Evolutionary conservation across 139 green algal species (phyloP).

Genomic region (Tetratostichococcus sp.): DNA sequence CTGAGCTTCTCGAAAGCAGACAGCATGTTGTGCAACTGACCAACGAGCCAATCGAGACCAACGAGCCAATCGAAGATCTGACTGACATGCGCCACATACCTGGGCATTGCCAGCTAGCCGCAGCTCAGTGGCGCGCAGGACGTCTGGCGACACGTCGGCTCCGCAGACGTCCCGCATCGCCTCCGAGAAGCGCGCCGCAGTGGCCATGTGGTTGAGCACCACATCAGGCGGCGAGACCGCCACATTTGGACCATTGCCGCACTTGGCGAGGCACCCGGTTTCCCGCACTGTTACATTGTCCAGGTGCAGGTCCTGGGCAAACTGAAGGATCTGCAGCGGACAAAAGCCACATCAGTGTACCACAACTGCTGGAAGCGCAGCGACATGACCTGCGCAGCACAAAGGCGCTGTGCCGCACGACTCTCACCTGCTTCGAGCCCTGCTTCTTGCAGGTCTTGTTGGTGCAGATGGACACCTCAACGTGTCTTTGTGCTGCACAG

Average conservation of each 20-base stretch:
- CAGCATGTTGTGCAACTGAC: too few relatives aligned
- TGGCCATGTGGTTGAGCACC: slow-evolving; percentile 45
- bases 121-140: slow-evolving; percentile 38
- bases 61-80: too few relatives aligned
- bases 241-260: slow-evolving; percentile 57
- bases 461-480: slow-evolving; percentile 34
- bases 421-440: slow-evolving; percentile 34
- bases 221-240: slow-evolving; percentile 34
- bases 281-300: slow-evolving; percentile 19
- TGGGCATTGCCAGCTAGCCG: slow-evolving; percentile 51
- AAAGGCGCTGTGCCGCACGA: not conserved
- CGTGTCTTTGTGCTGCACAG: not conserved
- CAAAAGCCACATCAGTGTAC: too few relatives aligned
- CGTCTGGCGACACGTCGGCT: slow-evolving; percentile 19
- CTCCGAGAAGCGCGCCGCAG: slow-evolving; percentile 29
- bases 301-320: slow-evolving; percentile 39
- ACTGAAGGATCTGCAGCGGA: slow-evolving; percentile 28
- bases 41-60: too few relatives aligned
- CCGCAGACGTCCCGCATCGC: slow-evolving; percentile 18
- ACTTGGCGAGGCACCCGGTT: slow-evolving; percentile 41
- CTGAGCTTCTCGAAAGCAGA: too few relatives aligned
- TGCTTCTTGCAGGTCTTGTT: slow-evolving; percentile 51
- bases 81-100: too few relatives aligned
- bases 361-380: too few relatives aligned
- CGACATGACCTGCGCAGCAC: not conserved